phyloP scores from a whole-genome alignment of 2,329 filamentous ascomycete species.

The Phyllosticta citrichinensis region DNA sequence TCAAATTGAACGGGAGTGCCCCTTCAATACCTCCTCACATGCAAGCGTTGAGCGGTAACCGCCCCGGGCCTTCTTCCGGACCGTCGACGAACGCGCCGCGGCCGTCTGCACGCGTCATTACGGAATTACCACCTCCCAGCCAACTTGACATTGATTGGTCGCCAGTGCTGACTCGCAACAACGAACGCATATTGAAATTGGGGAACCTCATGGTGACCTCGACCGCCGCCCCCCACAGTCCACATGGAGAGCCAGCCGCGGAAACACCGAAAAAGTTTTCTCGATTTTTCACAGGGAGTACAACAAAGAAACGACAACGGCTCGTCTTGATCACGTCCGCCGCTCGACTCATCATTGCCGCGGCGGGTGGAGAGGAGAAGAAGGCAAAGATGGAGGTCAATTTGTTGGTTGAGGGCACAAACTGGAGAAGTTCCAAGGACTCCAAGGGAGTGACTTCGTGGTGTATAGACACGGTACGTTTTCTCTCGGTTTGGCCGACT shows the following conservation, averaged over 20 bases:
- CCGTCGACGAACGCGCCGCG: slow-evolving; percentile 37
- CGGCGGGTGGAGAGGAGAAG: slow-evolving; percentile 90
- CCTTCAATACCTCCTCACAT: slow-evolving; percentile 11
- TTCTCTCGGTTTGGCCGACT: neutral
- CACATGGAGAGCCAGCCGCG: slow-evolving; percentile 44
- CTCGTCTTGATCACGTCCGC: slow-evolving; percentile 92
- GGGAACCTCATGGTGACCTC: slow-evolving; percentile 82
- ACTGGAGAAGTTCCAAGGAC: slow-evolving; percentile 72
- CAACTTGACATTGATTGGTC: slow-evolving; percentile 99
- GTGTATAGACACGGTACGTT: slow-evolving; percentile 85
- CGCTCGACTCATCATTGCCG: slow-evolving; percentile 79
- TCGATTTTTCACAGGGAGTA: slow-evolving; percentile 84
- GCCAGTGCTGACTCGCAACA: slow-evolving; percentile 78
- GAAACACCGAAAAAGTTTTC: slow-evolving; percentile 76
- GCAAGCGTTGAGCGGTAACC: slow-evolving; percentile 15
- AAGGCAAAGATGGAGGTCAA: slow-evolving; percentile 87
- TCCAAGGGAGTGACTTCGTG: slow-evolving; percentile 80
- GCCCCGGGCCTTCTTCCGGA: slow-evolving; percentile 20
- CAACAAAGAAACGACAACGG: slow-evolving; percentile 83
- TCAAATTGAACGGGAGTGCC: slow-evolving; percentile 34
- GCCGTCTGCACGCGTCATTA: slow-evolving; percentile 62
- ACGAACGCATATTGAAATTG: slow-evolving; percentile 89
- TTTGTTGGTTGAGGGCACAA: slow-evolving; percentile 63
- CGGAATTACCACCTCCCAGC: slow-evolving; percentile 89
- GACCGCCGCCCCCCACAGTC: slow-evolving; percentile 64